Evolutionary conservation across 208 protist genomes (phyloP).

Genomic region (Leishmania lainsoni): DNA sequence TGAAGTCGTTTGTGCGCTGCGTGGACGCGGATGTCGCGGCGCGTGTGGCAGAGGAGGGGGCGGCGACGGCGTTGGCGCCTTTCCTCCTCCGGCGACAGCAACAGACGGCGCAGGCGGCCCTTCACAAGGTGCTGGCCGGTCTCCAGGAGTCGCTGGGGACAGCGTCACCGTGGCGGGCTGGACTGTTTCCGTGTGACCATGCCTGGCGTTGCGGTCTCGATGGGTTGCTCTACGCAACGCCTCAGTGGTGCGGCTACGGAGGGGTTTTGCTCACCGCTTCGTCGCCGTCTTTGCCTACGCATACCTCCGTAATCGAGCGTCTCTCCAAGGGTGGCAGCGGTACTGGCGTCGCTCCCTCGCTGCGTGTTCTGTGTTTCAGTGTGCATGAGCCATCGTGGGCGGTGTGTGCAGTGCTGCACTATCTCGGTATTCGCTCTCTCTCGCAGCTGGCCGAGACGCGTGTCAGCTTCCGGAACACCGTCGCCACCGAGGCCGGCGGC

Average conservation of each 20-base stretch:
- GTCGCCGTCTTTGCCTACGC: background rate
- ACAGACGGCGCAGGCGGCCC: conserved; percentile 2
- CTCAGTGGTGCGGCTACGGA: conserved; percentile 43
- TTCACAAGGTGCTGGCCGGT: conserved; percentile 1
- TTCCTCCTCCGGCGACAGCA: conserved; percentile 8
- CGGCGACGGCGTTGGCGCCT: background rate
- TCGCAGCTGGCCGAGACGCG: conserved; percentile 42
- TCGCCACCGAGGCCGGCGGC: conserved; percentile 25
- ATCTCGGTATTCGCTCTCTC: conserved; percentile 45
- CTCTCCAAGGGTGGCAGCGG: background rate
- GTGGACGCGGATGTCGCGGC: conserved; percentile 38
- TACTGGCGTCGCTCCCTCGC: conserved; percentile 10
- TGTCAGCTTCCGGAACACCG: conserved; percentile 33
- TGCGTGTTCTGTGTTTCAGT: conserved; percentile 52
- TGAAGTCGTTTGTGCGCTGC: conserved; percentile 36
- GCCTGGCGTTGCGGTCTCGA: conserved; percentile 47
- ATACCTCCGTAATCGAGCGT: background rate
- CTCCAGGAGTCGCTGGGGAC: conserved; percentile 13
- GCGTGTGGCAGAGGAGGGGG: conserved; percentile 9
- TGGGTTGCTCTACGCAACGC: conserved; percentile 59
- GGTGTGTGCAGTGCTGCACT: conserved; percentile 46
- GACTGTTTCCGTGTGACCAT: conserved; percentile 37
- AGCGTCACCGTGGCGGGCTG: conserved; percentile 9
- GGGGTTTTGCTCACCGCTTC: conserved; percentile 17
- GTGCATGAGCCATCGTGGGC: conserved; percentile 44